Evolutionary conservation across 257 asterid species (phyloP).

Genomic region (Ophiorrhiza pumila): DNA sequence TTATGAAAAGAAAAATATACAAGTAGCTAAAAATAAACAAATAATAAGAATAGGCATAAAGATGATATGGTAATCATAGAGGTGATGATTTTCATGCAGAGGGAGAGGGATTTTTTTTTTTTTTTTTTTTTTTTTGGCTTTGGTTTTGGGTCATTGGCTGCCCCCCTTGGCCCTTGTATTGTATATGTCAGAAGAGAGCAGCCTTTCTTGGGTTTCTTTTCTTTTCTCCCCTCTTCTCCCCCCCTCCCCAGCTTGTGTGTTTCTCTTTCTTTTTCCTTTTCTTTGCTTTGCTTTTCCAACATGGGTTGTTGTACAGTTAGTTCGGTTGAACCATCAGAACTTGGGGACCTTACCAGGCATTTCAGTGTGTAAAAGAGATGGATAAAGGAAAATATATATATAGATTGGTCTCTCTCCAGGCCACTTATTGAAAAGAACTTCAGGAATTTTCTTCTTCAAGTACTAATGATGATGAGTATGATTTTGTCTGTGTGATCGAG

Average conservation of each 20-base stretch:
- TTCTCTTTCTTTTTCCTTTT: constrained; percentile 28
- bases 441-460: constrained; percentile 29
- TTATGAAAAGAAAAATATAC: constrained; percentile 28
- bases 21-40: constrained; percentile 30
- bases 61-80: constrained; percentile 60
- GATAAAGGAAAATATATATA: constrained; percentile 21
- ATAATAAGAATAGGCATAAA: constrained; percentile 24
- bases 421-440: constrained; percentile 31
- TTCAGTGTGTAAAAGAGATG: constrained; percentile 17
- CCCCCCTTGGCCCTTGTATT: too few species aligned
- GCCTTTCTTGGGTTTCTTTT: constrained; percentile 40
- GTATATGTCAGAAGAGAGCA: constrained; percentile 48
- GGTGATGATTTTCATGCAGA: constrained; percentile 77
- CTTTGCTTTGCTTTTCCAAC: constrained; percentile 48
- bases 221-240: constrained; percentile 21
- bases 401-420: constrained; percentile 28
- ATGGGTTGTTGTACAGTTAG: constrained; percentile 39
- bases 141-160: constrained; percentile 28
- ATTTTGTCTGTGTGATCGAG: constrained; percentile 30
- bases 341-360: constrained; percentile 21
- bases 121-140: constrained; percentile 23
- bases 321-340: constrained; percentile 36
- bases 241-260: not conserved
- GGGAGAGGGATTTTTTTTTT: constrained; percentile 10
- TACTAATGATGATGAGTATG: constrained; percentile 31